These are phyloP conservation scores for Kurtzmaniella quercitrusa DNA, from an alignment of 1,139 yeast species.

Conservation along the genomic window DNA sequence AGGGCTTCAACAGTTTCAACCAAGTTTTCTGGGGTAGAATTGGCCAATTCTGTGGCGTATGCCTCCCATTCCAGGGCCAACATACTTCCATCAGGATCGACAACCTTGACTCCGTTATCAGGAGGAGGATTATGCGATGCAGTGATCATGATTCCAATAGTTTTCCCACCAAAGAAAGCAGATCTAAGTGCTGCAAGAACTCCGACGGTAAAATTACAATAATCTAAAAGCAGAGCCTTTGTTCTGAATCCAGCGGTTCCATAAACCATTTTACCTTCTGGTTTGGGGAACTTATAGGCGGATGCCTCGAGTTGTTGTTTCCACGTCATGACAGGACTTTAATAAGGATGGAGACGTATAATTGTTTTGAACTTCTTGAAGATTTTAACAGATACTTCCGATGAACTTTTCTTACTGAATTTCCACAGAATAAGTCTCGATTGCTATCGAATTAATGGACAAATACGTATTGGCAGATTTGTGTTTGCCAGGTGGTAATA, in stretches of 20 bases:
- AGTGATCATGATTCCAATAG: constrained; percentile 90
- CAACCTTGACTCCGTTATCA: constrained; percentile 94
- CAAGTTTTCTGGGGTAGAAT: constrained; percentile 46
- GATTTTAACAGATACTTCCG: too few species aligned
- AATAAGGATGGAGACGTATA: too few species aligned
- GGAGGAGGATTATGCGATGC: constrained; percentile 96
- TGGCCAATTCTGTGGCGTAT: constrained; percentile 77
- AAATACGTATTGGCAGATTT: too few species aligned
- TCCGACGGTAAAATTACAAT: constrained; percentile 83
- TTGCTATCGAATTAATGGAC: too few species aligned
- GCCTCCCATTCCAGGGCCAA: constrained; percentile 80
- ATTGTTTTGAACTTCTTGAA: too few species aligned
- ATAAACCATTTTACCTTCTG: constrained; percentile 52
- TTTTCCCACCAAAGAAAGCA: constrained; percentile 58
- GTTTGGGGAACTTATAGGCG: constrained; percentile 34
- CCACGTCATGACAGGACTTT: constrained; percentile 5
- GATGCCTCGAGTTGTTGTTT: constrained; percentile 3
- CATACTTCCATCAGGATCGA: constrained; percentile 95
- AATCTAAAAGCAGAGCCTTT: constrained; percentile 66
- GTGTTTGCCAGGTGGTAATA: too few species aligned
- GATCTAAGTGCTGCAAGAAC: constrained; percentile 81
- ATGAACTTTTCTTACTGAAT: too few species aligned
- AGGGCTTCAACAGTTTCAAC: constrained; percentile 23
- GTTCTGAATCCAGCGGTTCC: constrained; percentile 98
- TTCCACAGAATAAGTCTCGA: too few species aligned